Conservation (phyloP, 139 green algal species). For the Chlorella vulgaris region DNA sequence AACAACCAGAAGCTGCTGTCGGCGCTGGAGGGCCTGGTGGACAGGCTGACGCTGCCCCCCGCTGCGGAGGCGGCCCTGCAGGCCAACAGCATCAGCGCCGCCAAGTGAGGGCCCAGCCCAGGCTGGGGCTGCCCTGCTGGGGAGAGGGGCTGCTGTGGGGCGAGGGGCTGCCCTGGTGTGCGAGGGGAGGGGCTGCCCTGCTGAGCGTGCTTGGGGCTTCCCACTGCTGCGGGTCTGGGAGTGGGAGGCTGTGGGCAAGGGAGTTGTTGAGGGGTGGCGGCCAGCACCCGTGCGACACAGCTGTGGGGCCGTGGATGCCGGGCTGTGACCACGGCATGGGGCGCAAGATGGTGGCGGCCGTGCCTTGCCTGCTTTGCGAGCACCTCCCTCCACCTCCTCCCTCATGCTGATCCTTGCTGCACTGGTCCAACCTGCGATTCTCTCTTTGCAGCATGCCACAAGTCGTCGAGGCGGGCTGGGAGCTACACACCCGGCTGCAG, state of each 20-base stretch:
- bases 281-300: too few species aligned
- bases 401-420: too few species aligned
- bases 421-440: too few species aligned
- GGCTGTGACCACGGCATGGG: too few species aligned
- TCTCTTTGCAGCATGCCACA: constrained; percentile 28
- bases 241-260: too few species aligned
- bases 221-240: too few species aligned
- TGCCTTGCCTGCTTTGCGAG: background rate
- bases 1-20: constrained; percentile 54
- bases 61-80: constrained; percentile 38
- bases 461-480: constrained; percentile 41
- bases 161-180: too few species aligned
- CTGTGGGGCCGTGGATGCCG: too few species aligned
- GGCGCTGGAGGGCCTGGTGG: constrained; percentile 50
- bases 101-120: constrained; percentile 23
- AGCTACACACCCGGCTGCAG: constrained; percentile 39
- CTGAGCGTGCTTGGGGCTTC: too few species aligned
- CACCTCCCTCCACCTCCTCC: background rate
- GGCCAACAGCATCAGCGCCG: constrained; percentile 11
- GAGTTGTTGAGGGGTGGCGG: too few species aligned
- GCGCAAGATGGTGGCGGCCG: too few species aligned
- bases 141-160: background rate
- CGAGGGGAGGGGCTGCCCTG: too few species aligned
- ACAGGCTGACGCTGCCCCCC: constrained; percentile 36
- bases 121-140: background rate